Base-by-base conservation (phyloP, 1,284 basidiomycete species). In the Mrakiaceae sp. region DNA sequence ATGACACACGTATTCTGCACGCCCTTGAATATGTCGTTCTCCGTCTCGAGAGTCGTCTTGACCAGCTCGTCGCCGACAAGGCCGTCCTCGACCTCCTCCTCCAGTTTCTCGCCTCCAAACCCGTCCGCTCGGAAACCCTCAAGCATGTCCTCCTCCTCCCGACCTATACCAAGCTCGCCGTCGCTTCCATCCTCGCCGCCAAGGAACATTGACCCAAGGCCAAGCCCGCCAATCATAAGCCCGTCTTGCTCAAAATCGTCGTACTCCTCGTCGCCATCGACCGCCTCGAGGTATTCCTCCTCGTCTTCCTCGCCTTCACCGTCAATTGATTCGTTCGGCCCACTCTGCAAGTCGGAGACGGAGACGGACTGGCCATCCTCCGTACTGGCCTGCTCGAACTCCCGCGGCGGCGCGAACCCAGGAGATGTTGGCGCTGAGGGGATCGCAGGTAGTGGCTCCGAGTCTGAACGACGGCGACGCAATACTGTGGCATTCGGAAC, bases 191-290 rank as follows among this genome's bases (percentile, higher is more conserved):
- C 46, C 53, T 64, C 61, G 52, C 62, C 54, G 50, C 12, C 56
- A 44, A 9, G 44, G 43, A 16, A 49, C 48, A 40, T 50, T 49
- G 39, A 59, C 51, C 43, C 53, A n/a, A 11, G 47, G 14, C 58
- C 54, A 44, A 49, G 44, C 44, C 60, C 68, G 16, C 69, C 69
- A 39, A 69, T 63, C 4, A 63, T 63, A 49, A 62, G 68, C 7
- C 61, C 64, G 2, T 64, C 76, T 48, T 80, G 79, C 40, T 83
- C 85, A 68, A 82, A 84, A 40, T 81, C 83, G 12, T 81, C 67
- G 42, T 66, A 67, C 5, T 67, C 67, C 48, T 66, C 66, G 10
- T 55, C 67, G 57, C 67, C 68, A 43, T 66, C 64, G 50, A 66
- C 55, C 47, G 63, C 82, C 5, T 81, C 81, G 7, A 77, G 78